Base-by-base conservation (phyloP, 108 stramenopile species). In the Skeletonema menzelii region DNA sequence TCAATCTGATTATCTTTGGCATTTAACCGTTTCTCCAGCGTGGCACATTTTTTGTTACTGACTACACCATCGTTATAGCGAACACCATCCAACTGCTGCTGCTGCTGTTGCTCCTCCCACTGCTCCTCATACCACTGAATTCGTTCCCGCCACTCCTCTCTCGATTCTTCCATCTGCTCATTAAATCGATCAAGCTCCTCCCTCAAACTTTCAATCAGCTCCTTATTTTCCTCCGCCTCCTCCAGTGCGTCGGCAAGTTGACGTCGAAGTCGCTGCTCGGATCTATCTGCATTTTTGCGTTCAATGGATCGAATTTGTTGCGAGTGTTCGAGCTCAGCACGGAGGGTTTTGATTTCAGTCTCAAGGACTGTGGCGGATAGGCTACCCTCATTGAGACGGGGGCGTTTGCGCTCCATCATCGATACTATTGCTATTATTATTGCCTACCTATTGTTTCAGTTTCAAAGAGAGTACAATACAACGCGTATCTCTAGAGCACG, bases 281-380 rank as follows among this genome's bases (percentile, higher is more conserved):
- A 57, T 20, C 86, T 77, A n/a, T 61, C 65, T 37, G 75, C 69
- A 28, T 82, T 76, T 55, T 77, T 80, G 40, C 89, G 76, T 40
- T 95, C 94, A 46, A 91, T 59, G 10, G 77, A 66, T 19, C 91
- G 79, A 11, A 91, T 69, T 26, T 84, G 83, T 66, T 85, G 83
- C 31, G 89, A 87, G 72, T 94, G 89, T n/a, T 87, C 78, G 55
- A 92, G 73, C 53, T 89, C 86, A 20, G 89, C 79, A n/a, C 84
- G 87, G 13, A 91, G 75, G 24, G 85, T 83, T 32, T 73, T 57
- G 26, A 94, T 32, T 75, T 94, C 80, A 22, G 79, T 84, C 56
- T 88, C 59, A 14, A 84, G 73, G 53, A 84, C 46, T 46, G 73
- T 40, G 24, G 80, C 56, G 31, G 67, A 28, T 28, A 40, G 32